Base-by-base conservation (phyloP, 371 early-diverging fungal genomes). In the Mucor saturninus region DNA sequence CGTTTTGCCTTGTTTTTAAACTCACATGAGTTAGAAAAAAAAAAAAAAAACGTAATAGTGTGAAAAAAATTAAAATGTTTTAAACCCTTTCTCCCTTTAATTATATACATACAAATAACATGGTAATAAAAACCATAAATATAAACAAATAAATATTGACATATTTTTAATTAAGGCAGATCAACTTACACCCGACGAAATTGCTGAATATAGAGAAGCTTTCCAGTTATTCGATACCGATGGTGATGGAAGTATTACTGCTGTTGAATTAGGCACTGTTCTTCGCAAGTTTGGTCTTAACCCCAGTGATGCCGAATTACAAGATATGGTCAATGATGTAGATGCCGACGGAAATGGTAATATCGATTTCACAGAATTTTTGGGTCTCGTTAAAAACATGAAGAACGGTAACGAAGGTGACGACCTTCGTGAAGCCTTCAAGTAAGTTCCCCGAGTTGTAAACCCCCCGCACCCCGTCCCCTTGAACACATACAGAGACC, bases 271-370 rank as follows among this genome's bases (percentile, higher is more conserved):
- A 45, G 77, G 77, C 40, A 69, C 67, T 53, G 77, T 77, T 10
- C 68, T 80, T 26, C 69, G 71, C 39, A 72, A 72, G 11, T 75
- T 80, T 56, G 80, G 80, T 50, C 87, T 88, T 82, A 90, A 90
- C 71, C 91, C 92, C 14, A 88, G 86, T 37, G 93, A 93, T 50
- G 80, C 86, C 13, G 91, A 94, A 63, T 74, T 92, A 52, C 85
- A 88, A 66, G 91, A 89, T 64, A 90, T 91, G 88, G 80, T 98
- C 67, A 93, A 92, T 75, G 95, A 95, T 71, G 93, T 95, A 37
- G 97, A 97, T 78, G 89, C 93, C 51, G 93, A 95, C 79, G 93
- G 95, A 64, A 93, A 95, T 74, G 95, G 95, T 61, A 93, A 86
- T 56, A 92, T 96, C 65, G 97, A 96, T 76, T 95, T 95, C 67